These are phyloP conservation scores for Auricularia sp. DNA, from an alignment of 768 basidiomycete genomes.

Conservation along the genomic window DNA sequence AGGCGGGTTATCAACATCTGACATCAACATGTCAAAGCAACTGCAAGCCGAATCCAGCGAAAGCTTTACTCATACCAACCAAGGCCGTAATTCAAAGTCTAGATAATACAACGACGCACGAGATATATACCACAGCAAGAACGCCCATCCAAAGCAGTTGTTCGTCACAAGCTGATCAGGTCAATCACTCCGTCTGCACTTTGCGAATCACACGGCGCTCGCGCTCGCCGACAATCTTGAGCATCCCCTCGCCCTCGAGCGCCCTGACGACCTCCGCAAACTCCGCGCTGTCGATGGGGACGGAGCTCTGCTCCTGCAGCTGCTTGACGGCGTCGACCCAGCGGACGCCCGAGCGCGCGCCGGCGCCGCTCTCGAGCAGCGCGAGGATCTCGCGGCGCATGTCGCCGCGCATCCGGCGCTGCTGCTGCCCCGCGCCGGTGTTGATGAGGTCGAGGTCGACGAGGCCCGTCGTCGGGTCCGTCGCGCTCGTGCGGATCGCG, in stretches of 20 bases:
- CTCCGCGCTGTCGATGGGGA: conserved; percentile 70
- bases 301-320: conserved; percentile 75
- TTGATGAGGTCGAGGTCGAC: conserved; percentile 95
- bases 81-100: too few species aligned
- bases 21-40: too few species aligned
- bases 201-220: conserved; percentile 72
- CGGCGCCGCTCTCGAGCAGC: conserved; percentile 43
- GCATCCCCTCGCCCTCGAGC: conserved; percentile 75
- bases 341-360: conserved; percentile 51
- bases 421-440: conserved; percentile 82
- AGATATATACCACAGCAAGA: too few species aligned
- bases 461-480: conserved; percentile 94
- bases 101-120: too few species aligned
- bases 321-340: conserved; percentile 77
- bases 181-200: conserved; percentile 23
- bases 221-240: conserved; percentile 81
- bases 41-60: too few species aligned
- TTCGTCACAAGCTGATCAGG: too few species aligned
- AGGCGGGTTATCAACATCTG: too few species aligned
- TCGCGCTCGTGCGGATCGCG: conserved; percentile 88
- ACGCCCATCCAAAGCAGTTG: too few species aligned
- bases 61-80: too few species aligned
- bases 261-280: conserved; percentile 70
- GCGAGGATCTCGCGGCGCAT: conserved; percentile 72
- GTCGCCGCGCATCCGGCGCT: conserved; percentile 80